Evolutionary conservation across 495 filamentous ascomycete genomes (phyloP).

Genomic region (Parathielavia appendiculata): DNA sequence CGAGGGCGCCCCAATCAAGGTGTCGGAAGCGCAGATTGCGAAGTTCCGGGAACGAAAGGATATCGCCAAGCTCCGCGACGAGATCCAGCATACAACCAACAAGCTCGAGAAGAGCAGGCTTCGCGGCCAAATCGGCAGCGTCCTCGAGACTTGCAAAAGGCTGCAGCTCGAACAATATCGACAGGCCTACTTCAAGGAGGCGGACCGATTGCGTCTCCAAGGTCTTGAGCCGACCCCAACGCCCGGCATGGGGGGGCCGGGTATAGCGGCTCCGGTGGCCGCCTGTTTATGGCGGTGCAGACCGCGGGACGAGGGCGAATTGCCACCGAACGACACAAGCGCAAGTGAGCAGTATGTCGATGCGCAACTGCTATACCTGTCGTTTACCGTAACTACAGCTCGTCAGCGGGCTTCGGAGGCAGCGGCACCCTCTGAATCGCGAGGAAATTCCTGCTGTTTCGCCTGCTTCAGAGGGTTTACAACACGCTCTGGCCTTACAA

Average conservation of each 20-base stretch:
- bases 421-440: conserved; percentile 5
- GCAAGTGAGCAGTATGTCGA: conserved; percentile 11
- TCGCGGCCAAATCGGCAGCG: conserved; percentile 7
- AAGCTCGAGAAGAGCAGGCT: conserved; percentile 14
- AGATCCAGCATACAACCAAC: conserved; percentile 11
- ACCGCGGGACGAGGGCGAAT: conserved; percentile 7
- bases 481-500: conserved; percentile 11
- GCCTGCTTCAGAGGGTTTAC: conserved; percentile 10
- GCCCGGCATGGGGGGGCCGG: conserved; percentile 7
- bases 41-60: conserved; percentile 16
- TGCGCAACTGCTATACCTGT: conserved; percentile 10
- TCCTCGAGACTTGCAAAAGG: conserved; percentile 11
- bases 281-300: conserved; percentile 1
- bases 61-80: conserved; percentile 10
- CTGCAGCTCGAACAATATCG: conserved; percentile 15
- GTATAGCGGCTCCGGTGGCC: conserved; percentile 15
- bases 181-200: conserved; percentile 18
- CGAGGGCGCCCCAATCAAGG: conserved; percentile 15
- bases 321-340: conserved; percentile 3
- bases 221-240: conserved; percentile 13
- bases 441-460: conserved; percentile 11
- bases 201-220: too few relatives aligned
- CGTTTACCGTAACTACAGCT: conserved; percentile 7
- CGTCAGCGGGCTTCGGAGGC: not conserved
- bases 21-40: conserved; percentile 13